A percentile compares a stretch with the other conserved stretches of the same genome.
These are phyloP conservation scores for Cercophora samala DNA, from an alignment of 495 filamentous ascomycete species.

Conservation along the genomic window DNA sequence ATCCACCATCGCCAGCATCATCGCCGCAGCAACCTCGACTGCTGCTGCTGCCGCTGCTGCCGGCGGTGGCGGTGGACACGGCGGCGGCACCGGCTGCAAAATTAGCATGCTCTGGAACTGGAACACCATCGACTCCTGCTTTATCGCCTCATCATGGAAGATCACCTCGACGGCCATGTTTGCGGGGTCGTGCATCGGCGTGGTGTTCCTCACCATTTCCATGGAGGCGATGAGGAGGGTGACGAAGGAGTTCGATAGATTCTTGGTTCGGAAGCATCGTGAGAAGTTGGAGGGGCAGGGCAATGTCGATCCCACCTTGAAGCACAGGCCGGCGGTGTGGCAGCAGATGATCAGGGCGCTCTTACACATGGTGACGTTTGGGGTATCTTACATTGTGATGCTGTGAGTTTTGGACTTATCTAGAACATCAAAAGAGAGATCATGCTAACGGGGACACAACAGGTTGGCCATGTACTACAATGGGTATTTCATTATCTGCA, in stretches of 20 bases:
- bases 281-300: not conserved
- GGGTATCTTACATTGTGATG: constrained; percentile 65
- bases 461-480: constrained; percentile 62
- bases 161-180: constrained; percentile 60
- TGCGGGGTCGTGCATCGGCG: constrained; percentile 64
- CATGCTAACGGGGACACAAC: not conserved
- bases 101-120: constrained; percentile 69
- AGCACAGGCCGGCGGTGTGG: constrained; percentile 45
- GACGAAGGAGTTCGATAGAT: constrained; percentile 55
- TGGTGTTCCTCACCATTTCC: constrained; percentile 56
- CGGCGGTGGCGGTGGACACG: not conserved
- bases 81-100: constrained; percentile 1
- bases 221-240: constrained; percentile 60
- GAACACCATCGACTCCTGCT: constrained; percentile 65
- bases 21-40: not conserved
- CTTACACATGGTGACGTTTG: constrained; percentile 62
- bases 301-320: not conserved
- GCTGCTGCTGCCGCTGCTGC: not conserved
- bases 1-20: not conserved
- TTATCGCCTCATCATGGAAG: constrained; percentile 61
- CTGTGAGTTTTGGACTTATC: constrained; percentile 29
- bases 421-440: not conserved
- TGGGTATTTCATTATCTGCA: constrained; percentile 63
- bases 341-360: constrained; percentile 59
- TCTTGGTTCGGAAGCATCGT: constrained; percentile 38